Evolutionary conservation across 1,284 basidiomycete genomes (phyloP), one percentile per base, ranked within the genome.

Genomic region (Malassezia psittaci): DNA sequence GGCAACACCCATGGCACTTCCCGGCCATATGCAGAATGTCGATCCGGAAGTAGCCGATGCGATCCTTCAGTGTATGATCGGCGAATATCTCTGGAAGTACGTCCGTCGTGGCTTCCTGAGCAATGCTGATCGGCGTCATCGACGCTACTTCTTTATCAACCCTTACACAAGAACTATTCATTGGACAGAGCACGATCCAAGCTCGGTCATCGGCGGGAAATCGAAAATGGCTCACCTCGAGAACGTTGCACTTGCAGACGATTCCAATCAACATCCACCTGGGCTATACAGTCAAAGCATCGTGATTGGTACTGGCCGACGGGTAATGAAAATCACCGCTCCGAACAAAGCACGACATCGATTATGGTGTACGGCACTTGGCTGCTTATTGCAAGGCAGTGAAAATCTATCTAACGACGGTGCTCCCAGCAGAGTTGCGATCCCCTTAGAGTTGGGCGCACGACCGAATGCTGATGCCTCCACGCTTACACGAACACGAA

Each of bases 1-100:
- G 9, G 45, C 52, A 1, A 41, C 50, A 34, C 54, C 48, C 15
- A 18, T 43, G 10, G 43, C 46, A 21, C 38, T 51, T 33, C 51
- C 51, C 13, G 15, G 19, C 21, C 49, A 58, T 48, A 47, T 55
- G 54, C n/a, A 63, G 16, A 37, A 63, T 2, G 67, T 72, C 16
- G 70, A 76, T 48, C 72, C 72, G 12, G 64, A 57, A 18, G 69
- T 72, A 46, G 73, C 96, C 65, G 90, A 96, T 72, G 87, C 91
- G 2, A 96, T 98, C 69, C 98, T 93, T 5, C 90, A 96, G 80
- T 96, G 91, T 19, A 99, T 99, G 93, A 96, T 98, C 65, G 91
- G 93, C 61, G 93, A 96, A 79, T 96, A 90, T 78, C 77, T 98
- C 77, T 89, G 87, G 83, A 98, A 98, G 80, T 96, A 98, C 77